Percentiles rank a stretch among this genome's conserved stretches.
Conservation (phyloP, 2,329 filamentous ascomycete genomes). For the Fusarium tjaetaba region DNA sequence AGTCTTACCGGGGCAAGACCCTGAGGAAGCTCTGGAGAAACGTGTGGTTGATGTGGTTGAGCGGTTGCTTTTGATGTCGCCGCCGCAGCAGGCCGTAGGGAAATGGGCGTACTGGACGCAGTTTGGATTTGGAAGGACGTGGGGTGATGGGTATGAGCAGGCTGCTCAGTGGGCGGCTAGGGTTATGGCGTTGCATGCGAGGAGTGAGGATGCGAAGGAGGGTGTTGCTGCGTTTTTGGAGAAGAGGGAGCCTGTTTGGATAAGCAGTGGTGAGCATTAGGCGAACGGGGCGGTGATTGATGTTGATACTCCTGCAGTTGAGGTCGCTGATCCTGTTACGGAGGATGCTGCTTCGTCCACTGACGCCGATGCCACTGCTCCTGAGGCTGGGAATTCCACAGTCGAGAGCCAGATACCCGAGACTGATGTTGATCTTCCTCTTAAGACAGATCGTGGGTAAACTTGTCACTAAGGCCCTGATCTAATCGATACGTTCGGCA, state of each 20-base stretch:
- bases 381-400: too few species aligned
- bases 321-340: too few species aligned
- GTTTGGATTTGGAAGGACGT: constrained; percentile 9
- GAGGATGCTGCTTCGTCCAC: too few species aligned
- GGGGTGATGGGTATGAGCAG: constrained; percentile 33
- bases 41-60: constrained; percentile 19
- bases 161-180: constrained; percentile 36
- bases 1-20: not conserved
- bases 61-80: constrained; percentile 13
- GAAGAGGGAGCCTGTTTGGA: constrained; percentile 30
- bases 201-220: constrained; percentile 36
- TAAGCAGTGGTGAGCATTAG: constrained; percentile 5
- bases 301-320: too few species aligned
- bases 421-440: too few species aligned
- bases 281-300: too few species aligned
- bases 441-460: too few species aligned
- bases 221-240: constrained; percentile 37
- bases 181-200: constrained; percentile 40
- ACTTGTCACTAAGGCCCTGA: too few species aligned
- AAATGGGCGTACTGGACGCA: constrained; percentile 43
- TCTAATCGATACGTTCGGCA: too few species aligned
- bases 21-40: constrained; percentile 6
- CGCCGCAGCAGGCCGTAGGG: constrained; percentile 35
- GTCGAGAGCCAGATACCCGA: too few species aligned
- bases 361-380: too few species aligned